These are phyloP conservation scores for Corynespora cassiicola DNA, from an alignment of 2,329 filamentous ascomycete species.

Conservation along the genomic window DNA sequence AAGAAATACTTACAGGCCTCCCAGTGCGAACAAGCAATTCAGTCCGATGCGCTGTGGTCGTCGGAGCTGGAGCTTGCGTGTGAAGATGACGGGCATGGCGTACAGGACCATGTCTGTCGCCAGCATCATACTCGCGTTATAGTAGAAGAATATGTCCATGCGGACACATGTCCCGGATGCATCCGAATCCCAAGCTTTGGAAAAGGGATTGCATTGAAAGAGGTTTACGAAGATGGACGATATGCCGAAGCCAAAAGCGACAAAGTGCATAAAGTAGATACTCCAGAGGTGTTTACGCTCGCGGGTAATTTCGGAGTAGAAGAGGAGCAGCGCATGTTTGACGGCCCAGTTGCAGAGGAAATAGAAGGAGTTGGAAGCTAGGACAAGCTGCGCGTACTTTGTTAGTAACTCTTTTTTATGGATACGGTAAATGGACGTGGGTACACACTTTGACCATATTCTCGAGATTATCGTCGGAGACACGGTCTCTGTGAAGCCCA, in stretches of 20 bases:
- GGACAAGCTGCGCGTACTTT: constrained; percentile 18
- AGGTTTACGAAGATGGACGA: constrained; percentile 41
- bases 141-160: constrained; percentile 43
- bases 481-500: constrained; percentile 18
- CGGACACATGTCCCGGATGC: constrained; percentile 41
- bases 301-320: constrained; percentile 47
- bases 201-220: constrained; percentile 45
- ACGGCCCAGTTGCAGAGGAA: constrained; percentile 49
- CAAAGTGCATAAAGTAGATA: constrained; percentile 42
- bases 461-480: constrained; percentile 9
- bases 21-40: constrained; percentile 40
- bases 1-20: constrained; percentile 30
- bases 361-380: constrained; percentile 43
- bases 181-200: constrained; percentile 37
- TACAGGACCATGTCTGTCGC: constrained; percentile 47
- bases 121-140: constrained; percentile 46
- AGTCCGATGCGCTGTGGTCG: constrained; percentile 41
- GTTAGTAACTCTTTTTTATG: too few relatives aligned
- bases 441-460: too few relatives aligned
- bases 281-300: constrained; percentile 25
- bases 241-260: constrained; percentile 43
- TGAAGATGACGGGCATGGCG: constrained; percentile 46
- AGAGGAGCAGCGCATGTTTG: constrained; percentile 48
- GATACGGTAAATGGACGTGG: too few relatives aligned
- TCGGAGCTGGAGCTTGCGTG: constrained; percentile 42